Evolutionary conservation across 2,329 filamentous ascomycete genomes (phyloP), one percentile per base, ranked within the genome.

Genomic region (Fusarium dimerum): DNA sequence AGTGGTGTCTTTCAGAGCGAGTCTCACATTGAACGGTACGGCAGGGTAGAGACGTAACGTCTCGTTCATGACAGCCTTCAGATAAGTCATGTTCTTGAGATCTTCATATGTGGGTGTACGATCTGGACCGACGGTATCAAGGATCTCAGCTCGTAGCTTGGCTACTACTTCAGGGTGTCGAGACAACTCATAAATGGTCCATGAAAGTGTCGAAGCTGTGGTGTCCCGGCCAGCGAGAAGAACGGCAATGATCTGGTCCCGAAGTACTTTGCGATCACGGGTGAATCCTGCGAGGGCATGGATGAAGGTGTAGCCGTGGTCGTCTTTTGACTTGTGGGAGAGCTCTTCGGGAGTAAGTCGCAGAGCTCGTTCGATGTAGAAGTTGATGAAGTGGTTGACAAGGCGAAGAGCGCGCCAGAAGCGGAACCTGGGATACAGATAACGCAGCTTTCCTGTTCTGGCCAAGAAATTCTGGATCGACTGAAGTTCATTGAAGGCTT

Each of bases 161-260:
- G 76, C 69, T 4, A 91, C 82, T 3, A 84, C 79, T 2, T 83
- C 75, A 0, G 91, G 90, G 60, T 90, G 80, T 15, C 85, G 83
- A 38, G 86, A 82, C 2, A 97, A 79, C 71, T 96, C 90, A 71
- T 94, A 95, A 53, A 96, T 78, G 36, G 83, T 79, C 87, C 91
- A 96, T 0, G 86, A 88, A 1, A 97, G 79, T 0, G 89, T 91
- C 15, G 80, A 83, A 30, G 92, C 92, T 0, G 92, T 97, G 13
- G 92, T 96, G 71, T 97, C 92, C 39, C 89, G 83, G 12, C 90
- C 92, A 2, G 92, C 92, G 15, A 97, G 82, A 3, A 97, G 81
- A 11, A 96, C 82, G 42, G 88, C 86, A 15, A 94, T 81, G 44
- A 96, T 78, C 71, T 97, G 92, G 71, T 96, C 92, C 34, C 91